Conservation (phyloP, 768 basidiomycete species). For the Mycena alexandri region DNA sequence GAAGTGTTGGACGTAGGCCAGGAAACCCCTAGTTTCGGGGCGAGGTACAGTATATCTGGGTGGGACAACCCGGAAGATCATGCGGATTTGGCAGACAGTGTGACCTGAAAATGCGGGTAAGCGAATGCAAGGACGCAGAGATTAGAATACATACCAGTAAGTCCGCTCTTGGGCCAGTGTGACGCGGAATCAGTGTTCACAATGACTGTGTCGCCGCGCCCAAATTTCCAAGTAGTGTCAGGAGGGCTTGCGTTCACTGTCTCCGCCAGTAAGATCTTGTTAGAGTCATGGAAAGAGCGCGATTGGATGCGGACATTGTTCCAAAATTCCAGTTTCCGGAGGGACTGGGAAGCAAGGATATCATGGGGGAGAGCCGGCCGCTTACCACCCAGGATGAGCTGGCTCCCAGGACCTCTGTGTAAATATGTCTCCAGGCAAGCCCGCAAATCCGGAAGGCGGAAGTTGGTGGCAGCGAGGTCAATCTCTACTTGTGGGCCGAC, state of each 20-base stretch:
- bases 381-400: background rate
- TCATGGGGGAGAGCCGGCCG: background rate
- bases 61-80: conserved; percentile 34
- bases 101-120: conserved; percentile 24
- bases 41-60: no score
- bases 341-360: background rate
- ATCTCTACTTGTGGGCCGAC: background rate
- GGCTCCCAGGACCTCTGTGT: background rate
- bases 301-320: background rate
- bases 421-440: background rate
- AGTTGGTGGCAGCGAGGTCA: background rate
- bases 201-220: background rate
- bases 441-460: background rate
- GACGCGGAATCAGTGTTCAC: background rate
- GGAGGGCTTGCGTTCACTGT: background rate
- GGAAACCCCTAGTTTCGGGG: conserved; percentile 11
- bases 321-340: background rate
- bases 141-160: background rate
- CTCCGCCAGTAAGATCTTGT: background rate
- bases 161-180: background rate
- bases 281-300: background rate
- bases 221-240: background rate
- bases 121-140: no score
- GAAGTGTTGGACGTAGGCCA: conserved; percentile 38
- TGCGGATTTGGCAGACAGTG: conserved; percentile 22